phyloP scores from a whole-genome alignment of 371 early-diverging fungal species.

The Mortierella polycephala region DNA sequence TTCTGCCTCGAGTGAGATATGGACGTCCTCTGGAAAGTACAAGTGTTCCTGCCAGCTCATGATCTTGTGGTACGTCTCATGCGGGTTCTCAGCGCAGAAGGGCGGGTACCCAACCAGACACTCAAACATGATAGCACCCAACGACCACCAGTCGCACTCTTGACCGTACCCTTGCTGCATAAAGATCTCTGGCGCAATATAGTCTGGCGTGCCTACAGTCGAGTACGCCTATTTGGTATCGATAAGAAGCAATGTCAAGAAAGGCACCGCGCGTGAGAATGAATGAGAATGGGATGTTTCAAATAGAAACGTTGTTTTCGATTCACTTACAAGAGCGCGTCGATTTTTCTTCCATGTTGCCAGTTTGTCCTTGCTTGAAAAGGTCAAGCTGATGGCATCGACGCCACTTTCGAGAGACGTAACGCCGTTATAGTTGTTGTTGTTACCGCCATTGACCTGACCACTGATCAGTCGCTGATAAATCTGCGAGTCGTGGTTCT shows the following conservation, averaged over 20 bases:
- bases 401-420: conserved; percentile 53
- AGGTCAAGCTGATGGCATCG: conserved; percentile 86
- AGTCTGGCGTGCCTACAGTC: conserved; percentile 98
- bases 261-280: neutral
- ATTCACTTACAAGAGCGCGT: conserved; percentile 71
- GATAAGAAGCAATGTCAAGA: neutral
- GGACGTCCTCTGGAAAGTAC: conserved; percentile 93
- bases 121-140: conserved; percentile 99
- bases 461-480: conserved; percentile 81
- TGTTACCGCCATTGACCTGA: conserved; percentile 54
- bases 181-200: conserved; percentile 98
- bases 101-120: conserved; percentile 98
- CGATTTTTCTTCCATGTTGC: conserved; percentile 98
- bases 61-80: conserved; percentile 97
- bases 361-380: conserved; percentile 82
- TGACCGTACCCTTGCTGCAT: conserved; percentile 94
- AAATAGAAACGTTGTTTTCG: too few species aligned
- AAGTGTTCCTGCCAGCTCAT: conserved; percentile 95
- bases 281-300: too few species aligned
- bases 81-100: conserved; percentile 94
- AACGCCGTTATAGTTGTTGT: conserved; percentile 37
- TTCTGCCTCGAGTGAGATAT: conserved; percentile 89
- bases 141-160: conserved; percentile 99
- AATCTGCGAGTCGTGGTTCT: conserved; percentile 96
- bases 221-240: conserved; percentile 71